These are phyloP conservation scores for Dichotomopilus funicola DNA, from an alignment of 2,329 filamentous ascomycete genomes.

Conservation along the genomic window DNA sequence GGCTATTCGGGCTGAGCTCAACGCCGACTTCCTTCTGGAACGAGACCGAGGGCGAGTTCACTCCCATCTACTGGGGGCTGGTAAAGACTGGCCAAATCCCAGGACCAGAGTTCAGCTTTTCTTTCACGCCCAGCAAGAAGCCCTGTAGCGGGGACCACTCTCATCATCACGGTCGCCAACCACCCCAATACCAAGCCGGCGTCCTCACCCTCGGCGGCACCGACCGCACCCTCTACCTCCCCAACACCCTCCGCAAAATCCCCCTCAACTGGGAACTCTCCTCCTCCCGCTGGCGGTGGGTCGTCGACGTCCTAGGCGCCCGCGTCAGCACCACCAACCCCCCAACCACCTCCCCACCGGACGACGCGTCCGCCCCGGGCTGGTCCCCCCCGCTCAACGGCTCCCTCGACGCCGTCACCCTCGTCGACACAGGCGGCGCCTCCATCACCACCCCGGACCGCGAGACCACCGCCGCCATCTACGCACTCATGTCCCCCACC, in stretches of 20 bases:
- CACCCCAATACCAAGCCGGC: constrained; percentile 11
- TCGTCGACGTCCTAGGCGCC: constrained; percentile 25
- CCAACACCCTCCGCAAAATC: constrained; percentile 23
- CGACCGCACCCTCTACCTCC: constrained; percentile 27
- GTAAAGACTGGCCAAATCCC: constrained; percentile 23
- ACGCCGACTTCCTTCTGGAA: constrained; percentile 11
- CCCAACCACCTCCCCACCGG: too few relatives aligned
- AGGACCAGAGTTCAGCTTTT: constrained; percentile 27
- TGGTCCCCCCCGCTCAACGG: constrained; percentile 16
- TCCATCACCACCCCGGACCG: constrained; percentile 29
- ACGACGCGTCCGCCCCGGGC: neutral
- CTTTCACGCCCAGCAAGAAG: constrained; percentile 17
- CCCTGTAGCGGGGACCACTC: too few relatives aligned
- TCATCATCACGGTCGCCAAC: neutral
- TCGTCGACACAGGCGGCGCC: constrained; percentile 30
- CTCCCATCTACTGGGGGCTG: constrained; percentile 27
- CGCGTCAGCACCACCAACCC: constrained; percentile 24
- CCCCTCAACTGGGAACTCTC: constrained; percentile 21
- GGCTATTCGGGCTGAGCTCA: constrained; percentile 29
- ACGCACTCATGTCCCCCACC: constrained; percentile 27
- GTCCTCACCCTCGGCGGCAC: constrained; percentile 31
- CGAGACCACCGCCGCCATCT: constrained; percentile 26
- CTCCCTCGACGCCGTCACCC: constrained; percentile 16
- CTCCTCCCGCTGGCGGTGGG: constrained; percentile 19
- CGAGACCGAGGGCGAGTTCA: neutral